These are phyloP conservation scores for Hibiscus mutabilis DNA, from an alignment of 345 rosid genomes.

Conservation along the genomic window DNA sequence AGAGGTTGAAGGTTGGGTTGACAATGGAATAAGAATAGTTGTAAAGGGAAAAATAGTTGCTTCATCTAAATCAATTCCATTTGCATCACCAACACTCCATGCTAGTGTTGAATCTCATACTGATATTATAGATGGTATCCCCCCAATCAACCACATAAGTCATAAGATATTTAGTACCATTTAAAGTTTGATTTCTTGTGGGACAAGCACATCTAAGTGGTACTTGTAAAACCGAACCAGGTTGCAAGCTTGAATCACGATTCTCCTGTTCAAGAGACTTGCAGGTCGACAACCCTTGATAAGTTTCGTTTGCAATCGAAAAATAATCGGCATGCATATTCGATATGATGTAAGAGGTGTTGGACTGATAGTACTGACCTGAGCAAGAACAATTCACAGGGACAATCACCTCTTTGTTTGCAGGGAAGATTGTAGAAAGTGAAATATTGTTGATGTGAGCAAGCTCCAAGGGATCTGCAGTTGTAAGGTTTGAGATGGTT, in stretches of 20 bases:
- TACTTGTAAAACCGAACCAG: conserved; percentile 21
- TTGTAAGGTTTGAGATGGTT: conserved; percentile 29
- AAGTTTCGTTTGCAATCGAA: conserved; percentile 25
- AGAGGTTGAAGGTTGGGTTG: conserved; percentile 29
- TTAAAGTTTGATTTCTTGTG: conserved; percentile 26
- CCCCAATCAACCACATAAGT: conserved; percentile 28
- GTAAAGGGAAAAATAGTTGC: conserved; percentile 28
- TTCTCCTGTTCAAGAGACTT: conserved; percentile 23
- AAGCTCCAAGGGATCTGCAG: conserved; percentile 30
- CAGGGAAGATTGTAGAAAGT: conserved; percentile 11
- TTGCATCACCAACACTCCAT: conserved; percentile 25
- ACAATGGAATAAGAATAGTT: conserved; percentile 41
- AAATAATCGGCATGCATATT: conserved; percentile 11
- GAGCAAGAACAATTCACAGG: conserved; percentile 35
- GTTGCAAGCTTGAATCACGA: conserved; percentile 8
- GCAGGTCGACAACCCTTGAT: conserved; percentile 34
- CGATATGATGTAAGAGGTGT: conserved; percentile 27
- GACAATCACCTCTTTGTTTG: conserved; percentile 29
- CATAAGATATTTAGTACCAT: conserved; percentile 34
- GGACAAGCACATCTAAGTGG: conserved; percentile 39
- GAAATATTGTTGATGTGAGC: conserved; percentile 27
- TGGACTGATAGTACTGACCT: conserved; percentile 35
- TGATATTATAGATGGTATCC: conserved; percentile 23
- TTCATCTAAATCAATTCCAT: conserved; percentile 23
- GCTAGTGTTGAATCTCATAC: conserved; percentile 33